These are phyloP conservation scores for Deakozyma indianensis DNA, from an alignment of 805 yeast genomes.

Conservation along the genomic window DNA sequence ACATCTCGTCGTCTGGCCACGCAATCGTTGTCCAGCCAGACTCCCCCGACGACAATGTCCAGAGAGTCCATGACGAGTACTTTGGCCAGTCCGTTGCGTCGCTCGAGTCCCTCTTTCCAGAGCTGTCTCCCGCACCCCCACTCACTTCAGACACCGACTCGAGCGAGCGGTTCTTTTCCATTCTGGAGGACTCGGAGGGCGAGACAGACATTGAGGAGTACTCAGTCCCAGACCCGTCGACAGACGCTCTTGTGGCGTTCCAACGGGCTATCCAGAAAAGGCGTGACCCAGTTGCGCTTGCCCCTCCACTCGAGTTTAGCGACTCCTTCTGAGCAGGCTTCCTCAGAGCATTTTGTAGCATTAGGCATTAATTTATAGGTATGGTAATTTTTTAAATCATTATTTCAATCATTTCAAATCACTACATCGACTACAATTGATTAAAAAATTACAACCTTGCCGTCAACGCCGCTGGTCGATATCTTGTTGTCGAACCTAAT, in stretches of 20 bases:
- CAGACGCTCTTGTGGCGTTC: background rate
- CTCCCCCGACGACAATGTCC: background rate
- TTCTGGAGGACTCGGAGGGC: conserved; percentile 1
- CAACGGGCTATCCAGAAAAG: background rate
- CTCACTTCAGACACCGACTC: conserved; percentile 1
- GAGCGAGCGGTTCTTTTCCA: background rate
- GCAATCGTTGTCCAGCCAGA: background rate
- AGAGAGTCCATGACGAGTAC: background rate
- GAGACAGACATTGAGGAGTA: background rate
- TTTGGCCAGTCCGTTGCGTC: background rate
- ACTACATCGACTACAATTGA: too few species aligned
- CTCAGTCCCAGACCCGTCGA: background rate
- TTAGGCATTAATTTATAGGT: conserved; percentile 1
- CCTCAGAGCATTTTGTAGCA: background rate
- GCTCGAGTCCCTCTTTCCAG: conserved; percentile 1
- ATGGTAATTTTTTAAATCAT: too few species aligned
- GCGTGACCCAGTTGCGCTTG: background rate
- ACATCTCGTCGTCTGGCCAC: background rate
- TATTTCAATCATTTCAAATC: too few species aligned
- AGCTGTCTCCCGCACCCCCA: conserved; percentile 1
- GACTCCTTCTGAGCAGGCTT: background rate
- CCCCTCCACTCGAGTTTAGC: background rate
- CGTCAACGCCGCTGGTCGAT: conserved; percentile 78
- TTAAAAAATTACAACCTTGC: conserved; percentile 70
- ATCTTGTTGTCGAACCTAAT: conserved; percentile 44